Base-by-base conservation (phyloP, 2,329 filamentous ascomycete species). In the Hypoxylon sp. region DNA sequence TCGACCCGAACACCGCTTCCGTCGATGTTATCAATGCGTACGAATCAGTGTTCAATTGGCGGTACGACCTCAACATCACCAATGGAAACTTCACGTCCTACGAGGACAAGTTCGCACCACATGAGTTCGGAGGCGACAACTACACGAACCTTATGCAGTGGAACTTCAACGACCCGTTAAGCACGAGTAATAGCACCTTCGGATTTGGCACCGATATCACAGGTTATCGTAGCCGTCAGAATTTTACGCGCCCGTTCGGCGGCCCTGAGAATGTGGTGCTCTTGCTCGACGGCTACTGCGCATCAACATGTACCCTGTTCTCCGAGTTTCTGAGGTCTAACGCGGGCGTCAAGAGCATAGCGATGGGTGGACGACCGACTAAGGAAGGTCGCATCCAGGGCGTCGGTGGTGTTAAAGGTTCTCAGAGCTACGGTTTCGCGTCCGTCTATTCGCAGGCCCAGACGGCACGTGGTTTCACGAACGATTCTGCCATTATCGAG, bases 251-350 rank as follows among this genome's bases (percentile, higher is more conserved):
- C 69, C 87, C 87, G 1, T 90, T 90, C 74, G 81, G 80, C 0
- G 80, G 75, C 1, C 77, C 87, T 2, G 85, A 89, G 63, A 84
- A 90, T 74, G 84, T 90, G 48, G 80, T 90, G 44, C 77, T 90
- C 17, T 80, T 90, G n/a, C 84, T 85, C 56, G 88, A 90, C 72
- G 87, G 87, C 35, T 83, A 85, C 71, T 90, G 88, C 75, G 84
- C 84, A 22, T 88, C 86, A 0, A 86, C 87, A 2, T 90, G 88
- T 78, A 84, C 86, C 3, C 79, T 88, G 3, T 87, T 88, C 67
- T 82, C 83, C 10, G 85, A 89, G 70, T 82, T 89, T 71, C 79
- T 89, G 72, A 83, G 83, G 24, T 77, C 82, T 26, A 81, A 87
- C 65, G 86, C 80, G 22, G 83, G 84, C 35, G 84, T 89, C n/a